A percentile compares a stretch with the other conserved stretches of the same genome.
phyloP scores from a whole-genome alignment of 805 yeast species.

The Wickerhamiella cacticola region DNA sequence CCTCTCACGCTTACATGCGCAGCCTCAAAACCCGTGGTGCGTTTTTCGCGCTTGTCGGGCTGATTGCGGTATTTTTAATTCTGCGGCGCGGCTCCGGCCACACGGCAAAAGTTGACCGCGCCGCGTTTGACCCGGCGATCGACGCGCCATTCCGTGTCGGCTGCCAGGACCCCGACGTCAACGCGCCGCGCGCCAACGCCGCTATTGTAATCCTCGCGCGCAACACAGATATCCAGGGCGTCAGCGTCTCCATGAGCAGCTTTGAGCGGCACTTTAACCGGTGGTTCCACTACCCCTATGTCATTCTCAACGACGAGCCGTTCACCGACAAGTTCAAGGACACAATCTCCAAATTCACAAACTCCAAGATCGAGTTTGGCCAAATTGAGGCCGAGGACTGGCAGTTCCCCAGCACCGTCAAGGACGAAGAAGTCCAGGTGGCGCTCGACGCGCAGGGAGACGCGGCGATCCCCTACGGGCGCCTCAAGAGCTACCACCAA shows the following conservation, averaged over 20 bases:
- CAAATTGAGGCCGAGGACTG: conserved; percentile 45
- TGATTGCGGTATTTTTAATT: background rate
- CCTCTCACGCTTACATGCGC: conserved; percentile 2
- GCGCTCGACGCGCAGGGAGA: conserved; percentile 67
- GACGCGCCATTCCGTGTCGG: conserved; percentile 16
- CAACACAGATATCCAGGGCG: conserved; percentile 70
- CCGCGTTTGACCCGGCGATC: conserved; percentile 6
- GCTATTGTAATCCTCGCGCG: conserved; percentile 75
- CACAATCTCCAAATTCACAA: conserved; percentile 41
- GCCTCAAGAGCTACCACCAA: conserved; percentile 69
- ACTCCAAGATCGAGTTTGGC: conserved; percentile 63
- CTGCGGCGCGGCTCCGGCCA: background rate
- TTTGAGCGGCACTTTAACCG: conserved; percentile 84
- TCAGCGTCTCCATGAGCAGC: conserved; percentile 54
- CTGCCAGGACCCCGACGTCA: conserved; percentile 14
- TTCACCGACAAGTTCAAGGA: conserved; percentile 54
- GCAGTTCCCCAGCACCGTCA: conserved; percentile 50
- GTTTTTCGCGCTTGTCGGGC: background rate
- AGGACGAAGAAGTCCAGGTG: conserved; percentile 39
- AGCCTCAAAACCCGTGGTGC: background rate
- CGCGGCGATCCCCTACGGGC: conserved; percentile 72
- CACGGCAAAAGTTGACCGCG: no score
- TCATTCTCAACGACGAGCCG: conserved; percentile 70
- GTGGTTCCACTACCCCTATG: conserved; percentile 90
- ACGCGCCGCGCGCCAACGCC: conserved; percentile 54